Evolutionary conservation across 768 basidiomycete genomes (phyloP).

Genomic region (Macrolepiota fuliginosa): DNA sequence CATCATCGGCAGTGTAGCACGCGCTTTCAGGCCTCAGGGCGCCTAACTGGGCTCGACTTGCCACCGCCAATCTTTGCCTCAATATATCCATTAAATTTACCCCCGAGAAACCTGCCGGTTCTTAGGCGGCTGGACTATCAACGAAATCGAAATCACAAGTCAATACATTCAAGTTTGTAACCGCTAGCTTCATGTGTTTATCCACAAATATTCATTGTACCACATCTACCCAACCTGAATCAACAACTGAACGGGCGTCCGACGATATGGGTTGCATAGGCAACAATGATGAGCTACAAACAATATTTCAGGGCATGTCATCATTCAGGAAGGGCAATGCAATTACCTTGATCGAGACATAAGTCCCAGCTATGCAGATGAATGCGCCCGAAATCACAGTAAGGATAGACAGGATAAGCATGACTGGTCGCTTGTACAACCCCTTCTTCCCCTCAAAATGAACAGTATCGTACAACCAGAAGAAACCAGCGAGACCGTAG

Average conservation of each 20-base stretch:
- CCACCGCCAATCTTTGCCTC: background rate
- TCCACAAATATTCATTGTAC: background rate
- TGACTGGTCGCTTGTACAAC: slow-evolving; percentile 31
- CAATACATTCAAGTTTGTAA: background rate
- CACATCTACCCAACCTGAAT: background rate
- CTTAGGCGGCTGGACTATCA: too few relatives aligned
- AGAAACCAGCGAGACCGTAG: slow-evolving; percentile 51
- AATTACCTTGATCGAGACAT: slow-evolving; percentile 48
- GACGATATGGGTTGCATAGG: slow-evolving; percentile 39
- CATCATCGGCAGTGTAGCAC: background rate
- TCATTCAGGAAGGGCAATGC: slow-evolving; percentile 6
- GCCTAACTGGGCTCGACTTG: background rate
- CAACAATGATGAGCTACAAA: slow-evolving; percentile 41
- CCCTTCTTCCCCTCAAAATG: slow-evolving; percentile 35
- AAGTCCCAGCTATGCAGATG: slow-evolving; percentile 51
- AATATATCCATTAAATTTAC: too few relatives aligned
- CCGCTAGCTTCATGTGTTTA: background rate
- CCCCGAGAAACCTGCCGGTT: too few relatives aligned
- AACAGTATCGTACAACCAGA: slow-evolving; percentile 51
- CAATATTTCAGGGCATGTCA: background rate
- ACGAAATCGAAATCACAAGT: too few relatives aligned
- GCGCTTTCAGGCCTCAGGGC: background rate
- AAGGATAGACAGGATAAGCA: slow-evolving; percentile 34
- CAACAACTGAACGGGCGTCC: slow-evolving; percentile 47
- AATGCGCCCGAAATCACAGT: slow-evolving; percentile 49